These are phyloP conservation scores for Dothideomycetes sp. DNA, from an alignment of 2,329 filamentous ascomycete genomes.

Conservation along the genomic window DNA sequence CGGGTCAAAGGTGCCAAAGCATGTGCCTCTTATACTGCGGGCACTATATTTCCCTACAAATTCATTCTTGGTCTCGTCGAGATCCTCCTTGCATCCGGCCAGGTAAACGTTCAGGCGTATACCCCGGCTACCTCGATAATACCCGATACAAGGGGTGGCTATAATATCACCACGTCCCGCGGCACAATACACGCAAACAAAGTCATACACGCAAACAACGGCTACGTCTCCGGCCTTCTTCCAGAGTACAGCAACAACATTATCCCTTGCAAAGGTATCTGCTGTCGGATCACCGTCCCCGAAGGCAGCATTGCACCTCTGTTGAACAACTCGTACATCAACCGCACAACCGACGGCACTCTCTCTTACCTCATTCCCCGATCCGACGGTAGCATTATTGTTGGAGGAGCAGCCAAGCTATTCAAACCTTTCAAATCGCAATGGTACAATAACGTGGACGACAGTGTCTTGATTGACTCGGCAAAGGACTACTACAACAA, in stretches of 20 bases:
- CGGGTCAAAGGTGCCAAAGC: slow-evolving; percentile 27
- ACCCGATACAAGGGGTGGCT: slow-evolving; percentile 5
- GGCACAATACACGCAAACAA: slow-evolving; percentile 12
- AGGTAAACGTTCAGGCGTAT: slow-evolving; percentile 63
- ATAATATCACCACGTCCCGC: slow-evolving; percentile 10
- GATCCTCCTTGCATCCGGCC: slow-evolving; percentile 33
- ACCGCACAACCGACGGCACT: slow-evolving; percentile 12
- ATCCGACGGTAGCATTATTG: slow-evolving; percentile 33
- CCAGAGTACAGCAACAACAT: slow-evolving; percentile 21
- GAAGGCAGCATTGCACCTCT: slow-evolving; percentile 11
- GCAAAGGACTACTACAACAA: slow-evolving; percentile 34
- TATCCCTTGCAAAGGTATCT: slow-evolving; percentile 21
- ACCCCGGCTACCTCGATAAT: slow-evolving; percentile 43
- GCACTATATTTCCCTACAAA: slow-evolving; percentile 67
- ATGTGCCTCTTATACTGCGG: slow-evolving; percentile 38
- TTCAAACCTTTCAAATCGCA: slow-evolving; percentile 23
- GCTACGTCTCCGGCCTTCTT: slow-evolving; percentile 20
- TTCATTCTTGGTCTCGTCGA: slow-evolving; percentile 61
- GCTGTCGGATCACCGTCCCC: slow-evolving; percentile 12
- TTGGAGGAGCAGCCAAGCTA: slow-evolving; percentile 29
- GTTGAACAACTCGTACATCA: slow-evolving; percentile 18
- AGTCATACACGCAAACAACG: slow-evolving; percentile 25
- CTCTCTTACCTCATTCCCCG: slow-evolving; percentile 33
- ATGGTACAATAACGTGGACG: slow-evolving; percentile 38
- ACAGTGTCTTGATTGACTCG: slow-evolving; percentile 30